These are phyloP conservation scores for Trypanosoma avium DNA, from an alignment of 208 protist species.

Conservation along the genomic window DNA sequence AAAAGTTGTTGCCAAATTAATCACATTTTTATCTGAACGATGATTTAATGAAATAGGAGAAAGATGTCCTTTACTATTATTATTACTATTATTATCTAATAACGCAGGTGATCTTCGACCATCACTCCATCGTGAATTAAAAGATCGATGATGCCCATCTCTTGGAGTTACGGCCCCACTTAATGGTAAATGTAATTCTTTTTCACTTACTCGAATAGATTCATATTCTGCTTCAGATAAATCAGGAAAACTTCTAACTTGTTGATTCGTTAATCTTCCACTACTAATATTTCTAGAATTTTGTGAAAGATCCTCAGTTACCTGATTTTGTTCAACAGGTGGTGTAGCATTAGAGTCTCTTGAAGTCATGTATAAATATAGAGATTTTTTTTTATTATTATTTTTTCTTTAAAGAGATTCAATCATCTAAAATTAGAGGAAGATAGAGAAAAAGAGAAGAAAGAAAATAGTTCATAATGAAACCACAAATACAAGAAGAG, in stretches of 20 bases:
- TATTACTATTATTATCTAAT: neutral
- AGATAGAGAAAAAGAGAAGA: constrained; percentile 3
- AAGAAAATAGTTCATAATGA: constrained; percentile 1
- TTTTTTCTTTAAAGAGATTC: neutral
- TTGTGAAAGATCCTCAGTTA: no score
- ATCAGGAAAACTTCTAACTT: neutral
- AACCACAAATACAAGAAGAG: neutral
- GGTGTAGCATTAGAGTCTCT: neutral
- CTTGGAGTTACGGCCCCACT: neutral
- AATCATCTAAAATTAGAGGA: neutral
- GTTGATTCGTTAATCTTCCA: no score
- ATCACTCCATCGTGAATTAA: neutral
- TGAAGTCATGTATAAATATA: neutral
- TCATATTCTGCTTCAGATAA: neutral
- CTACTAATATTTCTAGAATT: no score
- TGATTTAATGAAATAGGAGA: no score
- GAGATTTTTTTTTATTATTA: neutral
- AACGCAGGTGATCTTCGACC: neutral
- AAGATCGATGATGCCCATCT: neutral
- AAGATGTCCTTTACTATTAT: no score
- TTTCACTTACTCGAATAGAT: neutral
- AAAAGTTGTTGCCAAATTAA: no score
- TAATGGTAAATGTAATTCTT: neutral
- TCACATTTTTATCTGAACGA: no score
- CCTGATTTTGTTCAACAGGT: no score